Conservation (phyloP, 2,329 filamentous ascomycete genomes). For the Blumeriella jaapii region DNA sequence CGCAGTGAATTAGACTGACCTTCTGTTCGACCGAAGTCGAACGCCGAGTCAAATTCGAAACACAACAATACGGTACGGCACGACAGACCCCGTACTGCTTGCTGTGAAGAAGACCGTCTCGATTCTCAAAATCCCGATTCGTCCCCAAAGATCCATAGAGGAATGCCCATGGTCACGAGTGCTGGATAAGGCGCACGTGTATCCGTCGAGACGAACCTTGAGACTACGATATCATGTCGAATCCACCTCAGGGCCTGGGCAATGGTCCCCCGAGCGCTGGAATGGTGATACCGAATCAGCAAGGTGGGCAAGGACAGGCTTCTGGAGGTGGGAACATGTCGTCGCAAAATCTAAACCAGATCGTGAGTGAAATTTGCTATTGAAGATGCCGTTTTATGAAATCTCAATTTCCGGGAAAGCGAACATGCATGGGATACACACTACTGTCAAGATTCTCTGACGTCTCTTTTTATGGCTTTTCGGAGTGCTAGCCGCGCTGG, state of each 20-base stretch:
- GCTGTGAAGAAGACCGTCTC: no score
- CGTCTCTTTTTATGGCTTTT: background rate
- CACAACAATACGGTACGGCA: no score
- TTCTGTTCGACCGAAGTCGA: background rate
- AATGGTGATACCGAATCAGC: constrained; percentile 36
- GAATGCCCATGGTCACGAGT: constrained; percentile 2
- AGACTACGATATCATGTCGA: constrained; percentile 26
- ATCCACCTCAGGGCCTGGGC: constrained; percentile 35
- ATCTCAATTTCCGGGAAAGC: no score
- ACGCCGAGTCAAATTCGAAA: no score
- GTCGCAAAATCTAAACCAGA: constrained; percentile 88
- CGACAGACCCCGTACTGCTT: no score
- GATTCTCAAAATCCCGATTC: background rate
- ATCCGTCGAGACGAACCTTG: background rate
- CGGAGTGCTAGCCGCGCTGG: no score
- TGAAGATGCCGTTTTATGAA: background rate
- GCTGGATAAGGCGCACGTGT: constrained; percentile 4
- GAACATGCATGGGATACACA: no score
- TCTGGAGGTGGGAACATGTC: constrained; percentile 46
- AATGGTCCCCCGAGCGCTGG: constrained; percentile 34
- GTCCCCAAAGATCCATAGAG: background rate
- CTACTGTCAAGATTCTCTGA: background rate
- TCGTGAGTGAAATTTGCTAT: constrained; percentile 50
- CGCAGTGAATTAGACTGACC: constrained; percentile 8
- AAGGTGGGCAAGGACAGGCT: constrained; percentile 35